phyloP scores from a whole-genome alignment of 305 asterid genomes.

The Fraxinus baroniana region DNA sequence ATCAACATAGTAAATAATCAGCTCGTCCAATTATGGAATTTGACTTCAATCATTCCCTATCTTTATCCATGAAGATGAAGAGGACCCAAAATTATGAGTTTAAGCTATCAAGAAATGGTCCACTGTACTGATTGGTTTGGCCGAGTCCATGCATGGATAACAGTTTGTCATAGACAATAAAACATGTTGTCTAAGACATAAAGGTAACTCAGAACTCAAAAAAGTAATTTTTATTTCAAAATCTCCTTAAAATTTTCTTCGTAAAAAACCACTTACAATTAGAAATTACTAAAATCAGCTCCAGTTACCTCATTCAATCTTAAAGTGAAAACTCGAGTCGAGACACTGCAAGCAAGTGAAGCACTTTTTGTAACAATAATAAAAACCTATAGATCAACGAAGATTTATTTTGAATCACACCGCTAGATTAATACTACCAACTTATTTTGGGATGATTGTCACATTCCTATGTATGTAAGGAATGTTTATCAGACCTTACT shows the following conservation, averaged over 20 bases:
- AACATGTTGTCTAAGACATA: not conserved
- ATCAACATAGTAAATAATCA: not conserved
- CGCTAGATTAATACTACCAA: not conserved
- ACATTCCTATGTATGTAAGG: not conserved
- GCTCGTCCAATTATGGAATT: not conserved
- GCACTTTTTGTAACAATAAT: not conserved
- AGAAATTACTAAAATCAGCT: not conserved
- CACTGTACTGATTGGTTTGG: not conserved
- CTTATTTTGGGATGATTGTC: constrained; percentile 1
- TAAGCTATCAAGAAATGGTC: constrained; percentile 10
- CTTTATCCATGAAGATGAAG: not conserved
- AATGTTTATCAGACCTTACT: not conserved
- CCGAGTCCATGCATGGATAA: not conserved
- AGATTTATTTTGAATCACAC: not conserved
- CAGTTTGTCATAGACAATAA: not conserved
- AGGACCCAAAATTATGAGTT: not conserved
- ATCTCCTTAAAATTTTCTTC: not conserved
- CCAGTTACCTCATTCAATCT: not conserved
- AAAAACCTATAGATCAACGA: not conserved
- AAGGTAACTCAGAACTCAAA: not conserved
- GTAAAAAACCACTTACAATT: too few relatives aligned
- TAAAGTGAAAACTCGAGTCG: not conserved
- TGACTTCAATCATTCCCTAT: not conserved
- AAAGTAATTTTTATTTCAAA: not conserved
- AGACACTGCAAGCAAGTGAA: not conserved